Conservation (phyloP, 371 early-diverging fungal species). For the Encephalitozoon cuniculi region DNA sequence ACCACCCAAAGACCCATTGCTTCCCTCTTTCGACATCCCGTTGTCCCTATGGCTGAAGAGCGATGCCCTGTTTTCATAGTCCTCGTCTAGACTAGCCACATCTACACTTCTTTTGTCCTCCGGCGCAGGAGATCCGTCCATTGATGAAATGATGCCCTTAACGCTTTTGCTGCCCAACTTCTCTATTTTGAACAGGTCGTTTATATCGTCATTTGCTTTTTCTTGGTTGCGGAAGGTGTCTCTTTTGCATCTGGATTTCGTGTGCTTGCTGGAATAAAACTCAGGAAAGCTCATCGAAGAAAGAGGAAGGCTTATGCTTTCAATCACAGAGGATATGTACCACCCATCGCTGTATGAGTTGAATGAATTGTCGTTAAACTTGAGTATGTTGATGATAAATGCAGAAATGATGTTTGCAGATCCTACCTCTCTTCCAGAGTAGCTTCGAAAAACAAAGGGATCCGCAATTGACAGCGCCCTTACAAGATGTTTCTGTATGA, state of each 20-base stretch:
- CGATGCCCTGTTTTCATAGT: background rate
- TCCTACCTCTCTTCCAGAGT: constrained; percentile 33
- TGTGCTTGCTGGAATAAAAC: background rate
- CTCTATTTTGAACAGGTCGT: background rate
- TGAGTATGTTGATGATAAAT: constrained; percentile 59
- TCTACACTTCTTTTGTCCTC: background rate
- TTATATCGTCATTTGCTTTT: background rate
- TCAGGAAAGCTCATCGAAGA: background rate
- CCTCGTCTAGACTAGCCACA: background rate
- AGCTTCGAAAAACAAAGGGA: constrained; percentile 31
- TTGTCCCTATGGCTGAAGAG: background rate
- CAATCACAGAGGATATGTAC: constrained; percentile 55
- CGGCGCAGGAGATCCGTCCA: no score
- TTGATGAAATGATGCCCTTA: background rate
- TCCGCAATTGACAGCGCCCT: constrained; percentile 40
- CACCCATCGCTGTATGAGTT: constrained; percentile 57
- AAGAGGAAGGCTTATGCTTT: constrained; percentile 26
- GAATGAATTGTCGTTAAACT: constrained; percentile 60
- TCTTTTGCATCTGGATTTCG: no score
- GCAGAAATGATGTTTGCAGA: constrained; percentile 49
- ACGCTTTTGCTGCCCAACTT: background rate
- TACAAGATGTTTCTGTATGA: constrained; percentile 58
- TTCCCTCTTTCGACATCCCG: background rate
- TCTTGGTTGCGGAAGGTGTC: background rate
- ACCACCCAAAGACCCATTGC: background rate